A percentile compares a stretch with the other conserved stretches of the same genome.
These are phyloP conservation scores for Teunomyces gatunensis DNA, from an alignment of 805 yeast species.

Conservation along the genomic window DNA sequence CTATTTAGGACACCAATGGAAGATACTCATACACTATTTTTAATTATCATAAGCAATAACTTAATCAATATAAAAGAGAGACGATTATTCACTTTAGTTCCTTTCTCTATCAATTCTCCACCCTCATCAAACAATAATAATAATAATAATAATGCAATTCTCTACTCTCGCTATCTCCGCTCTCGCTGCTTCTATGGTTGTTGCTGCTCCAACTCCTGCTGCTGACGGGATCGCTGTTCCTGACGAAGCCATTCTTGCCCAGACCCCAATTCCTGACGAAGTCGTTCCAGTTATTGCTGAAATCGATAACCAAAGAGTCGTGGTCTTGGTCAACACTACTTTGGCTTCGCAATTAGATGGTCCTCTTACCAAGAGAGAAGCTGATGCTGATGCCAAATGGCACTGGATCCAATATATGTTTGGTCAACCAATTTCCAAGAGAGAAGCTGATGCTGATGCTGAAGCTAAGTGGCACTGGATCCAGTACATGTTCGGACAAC, in stretches of 20 bases:
- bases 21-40: neutral
- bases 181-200: constrained; percentile 2
- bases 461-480: constrained; percentile 9
- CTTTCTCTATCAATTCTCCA: neutral
- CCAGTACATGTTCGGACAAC: constrained; percentile 7
- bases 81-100: neutral
- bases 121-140: neutral
- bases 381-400: constrained; percentile 9
- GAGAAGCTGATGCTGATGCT: constrained; percentile 12
- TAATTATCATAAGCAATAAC: neutral
- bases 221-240: too few relatives aligned
- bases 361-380: constrained; percentile 5
- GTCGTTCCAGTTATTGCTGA: constrained; percentile 10
- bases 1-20: constrained; percentile 3
- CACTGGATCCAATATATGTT: constrained; percentile 7
- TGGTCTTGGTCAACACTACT: constrained; percentile 14
- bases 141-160: constrained; percentile 10
- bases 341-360: constrained; percentile 6
- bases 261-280: constrained; percentile 7
- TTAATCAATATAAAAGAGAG: neutral
- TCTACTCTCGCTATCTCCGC: constrained; percentile 12
- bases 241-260: constrained; percentile 12
- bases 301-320: constrained; percentile 10
- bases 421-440: constrained; percentile 11
- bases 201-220: constrained; percentile 12